Base-by-base conservation (phyloP, 1,139 yeast species). In the Casaregolazyma lundiana region DNA sequence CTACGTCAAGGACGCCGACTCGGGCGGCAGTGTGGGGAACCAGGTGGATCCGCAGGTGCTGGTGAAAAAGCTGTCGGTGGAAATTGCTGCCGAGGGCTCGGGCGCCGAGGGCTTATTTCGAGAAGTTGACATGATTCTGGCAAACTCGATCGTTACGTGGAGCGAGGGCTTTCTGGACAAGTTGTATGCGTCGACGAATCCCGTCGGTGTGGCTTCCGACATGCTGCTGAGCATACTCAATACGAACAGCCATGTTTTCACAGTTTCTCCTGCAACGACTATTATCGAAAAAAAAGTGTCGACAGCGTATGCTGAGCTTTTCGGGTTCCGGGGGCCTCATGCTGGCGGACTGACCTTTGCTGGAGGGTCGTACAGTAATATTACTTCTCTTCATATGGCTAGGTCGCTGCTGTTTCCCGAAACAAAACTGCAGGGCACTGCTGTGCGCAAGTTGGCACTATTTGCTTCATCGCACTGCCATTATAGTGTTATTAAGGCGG, bases 321-420 rank as follows among this genome's bases (percentile, higher is more conserved):
- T 83, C 66, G 84, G 84, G 0, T 84, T 74, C 56, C 60, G 63
- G 15, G 74, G 72, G 5, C 66, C 67, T 5, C 69, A 72, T 29
- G 77, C 90, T 41, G 96, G 95, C 19, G 96, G 96, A 0, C 70
- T 87, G 56, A 87, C 96, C 0, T 84, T 86, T 63, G 78, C 90
- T 26, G 96, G 96, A 11, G 96, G 96, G 0, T 82, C 92, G 3
- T 86, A 90, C 80, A 84, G 95, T 15, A 87, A 87, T 63, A 76
- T 84, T 45, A 85, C 95, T 2, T 79, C 88, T 48, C 64, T 87
- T 66, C 92, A 85, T 54, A 80, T 84, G 63, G 96, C 95, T 0
- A 69, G 95, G 55, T 71, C 85, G 38, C 69, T 75, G 38, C 64
- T 76, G 51, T 84, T 60, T 58, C 95, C 95, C 0, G 84, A 82